phyloP scores from a whole-genome alignment of 2,329 filamentous ascomycete species.

The Sporothrix curviconia region DNA sequence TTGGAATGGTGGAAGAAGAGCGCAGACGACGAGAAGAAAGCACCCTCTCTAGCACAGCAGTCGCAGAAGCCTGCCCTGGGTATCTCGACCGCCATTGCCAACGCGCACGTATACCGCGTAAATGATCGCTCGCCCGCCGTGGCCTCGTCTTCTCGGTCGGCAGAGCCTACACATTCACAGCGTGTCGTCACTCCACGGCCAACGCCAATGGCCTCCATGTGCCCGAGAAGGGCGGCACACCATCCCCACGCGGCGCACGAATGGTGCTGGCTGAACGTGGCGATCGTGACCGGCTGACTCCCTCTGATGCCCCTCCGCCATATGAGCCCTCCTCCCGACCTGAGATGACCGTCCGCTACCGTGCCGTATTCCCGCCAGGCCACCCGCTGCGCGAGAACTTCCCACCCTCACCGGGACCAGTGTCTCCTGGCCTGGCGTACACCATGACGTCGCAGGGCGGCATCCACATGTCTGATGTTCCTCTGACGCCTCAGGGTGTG shows the following conservation, averaged over 20 bases:
- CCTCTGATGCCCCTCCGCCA: slow-evolving; percentile 45
- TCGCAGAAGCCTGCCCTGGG: slow-evolving; percentile 13
- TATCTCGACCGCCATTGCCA: slow-evolving; percentile 17
- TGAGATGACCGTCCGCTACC: slow-evolving; percentile 42
- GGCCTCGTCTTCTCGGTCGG: slow-evolving; percentile 26
- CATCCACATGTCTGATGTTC: slow-evolving; percentile 55
- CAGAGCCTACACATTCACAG: slow-evolving; percentile 15
- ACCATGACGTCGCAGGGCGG: slow-evolving; percentile 58
- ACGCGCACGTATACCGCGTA: slow-evolving; percentile 15
- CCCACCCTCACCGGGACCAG: slow-evolving; percentile 52
- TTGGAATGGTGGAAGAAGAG: slow-evolving; percentile 34
- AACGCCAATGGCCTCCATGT: background rate
- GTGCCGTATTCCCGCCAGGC: slow-evolving; percentile 51
- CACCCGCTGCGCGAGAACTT: slow-evolving; percentile 42
- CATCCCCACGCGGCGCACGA: background rate
- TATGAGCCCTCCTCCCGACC: slow-evolving; percentile 45
- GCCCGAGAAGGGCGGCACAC: background rate
- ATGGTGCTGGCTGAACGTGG: background rate
- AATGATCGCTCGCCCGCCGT: slow-evolving; percentile 15
- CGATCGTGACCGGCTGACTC: slow-evolving; percentile 21
- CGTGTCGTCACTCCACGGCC: background rate
- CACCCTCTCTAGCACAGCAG: background rate
- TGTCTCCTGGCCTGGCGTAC: slow-evolving; percentile 55
- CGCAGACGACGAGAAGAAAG: slow-evolving; percentile 22
- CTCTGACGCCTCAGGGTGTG: slow-evolving; percentile 39